These are phyloP conservation scores for Telopea speciosissima DNA, from an alignment of 177 flowering plant species.

Conservation along the genomic window DNA sequence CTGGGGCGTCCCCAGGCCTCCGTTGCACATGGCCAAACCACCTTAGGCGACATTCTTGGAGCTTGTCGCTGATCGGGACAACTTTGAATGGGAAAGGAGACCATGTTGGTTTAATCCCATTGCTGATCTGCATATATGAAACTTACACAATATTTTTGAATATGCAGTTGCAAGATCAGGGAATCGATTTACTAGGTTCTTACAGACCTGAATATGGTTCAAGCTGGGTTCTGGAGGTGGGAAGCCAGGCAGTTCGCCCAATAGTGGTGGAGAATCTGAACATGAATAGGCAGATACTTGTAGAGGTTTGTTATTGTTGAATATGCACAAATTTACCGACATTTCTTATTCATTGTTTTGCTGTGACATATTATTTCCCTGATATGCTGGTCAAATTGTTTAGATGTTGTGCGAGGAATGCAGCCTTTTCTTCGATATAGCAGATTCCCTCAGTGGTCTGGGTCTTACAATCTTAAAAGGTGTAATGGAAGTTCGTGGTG, in stretches of 20 bases:
- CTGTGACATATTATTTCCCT: neutral
- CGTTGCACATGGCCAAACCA: no score
- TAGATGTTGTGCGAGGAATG: slow-evolving; percentile 88
- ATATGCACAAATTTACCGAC: neutral
- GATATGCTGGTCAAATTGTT: slow-evolving; percentile 14
- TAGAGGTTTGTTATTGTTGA: slow-evolving; percentile 50
- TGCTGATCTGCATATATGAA: neutral
- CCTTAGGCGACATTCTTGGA: no score
- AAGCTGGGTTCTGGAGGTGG: slow-evolving; percentile 92
- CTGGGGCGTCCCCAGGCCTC: no score
- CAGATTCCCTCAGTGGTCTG: slow-evolving; percentile 66
- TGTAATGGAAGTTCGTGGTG: slow-evolving; percentile 53
- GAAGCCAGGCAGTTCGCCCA: slow-evolving; percentile 57
- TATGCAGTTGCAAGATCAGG: slow-evolving; percentile 50
- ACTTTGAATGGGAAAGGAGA: neutral
- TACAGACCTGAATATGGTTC: slow-evolving; percentile 51
- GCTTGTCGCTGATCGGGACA: no score
- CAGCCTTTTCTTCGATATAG: slow-evolving; percentile 72
- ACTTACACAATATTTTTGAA: slow-evolving; percentile 2
- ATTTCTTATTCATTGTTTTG: neutral
- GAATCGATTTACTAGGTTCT: slow-evolving; percentile 30
- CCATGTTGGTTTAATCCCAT: neutral
- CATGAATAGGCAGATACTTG: slow-evolving; percentile 69
- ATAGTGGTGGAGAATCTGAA: slow-evolving; percentile 68
- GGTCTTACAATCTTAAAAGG: slow-evolving; percentile 77